Conservation (phyloP, 1,139 yeast genomes). For the Geotrichum histeridarum region DNA sequence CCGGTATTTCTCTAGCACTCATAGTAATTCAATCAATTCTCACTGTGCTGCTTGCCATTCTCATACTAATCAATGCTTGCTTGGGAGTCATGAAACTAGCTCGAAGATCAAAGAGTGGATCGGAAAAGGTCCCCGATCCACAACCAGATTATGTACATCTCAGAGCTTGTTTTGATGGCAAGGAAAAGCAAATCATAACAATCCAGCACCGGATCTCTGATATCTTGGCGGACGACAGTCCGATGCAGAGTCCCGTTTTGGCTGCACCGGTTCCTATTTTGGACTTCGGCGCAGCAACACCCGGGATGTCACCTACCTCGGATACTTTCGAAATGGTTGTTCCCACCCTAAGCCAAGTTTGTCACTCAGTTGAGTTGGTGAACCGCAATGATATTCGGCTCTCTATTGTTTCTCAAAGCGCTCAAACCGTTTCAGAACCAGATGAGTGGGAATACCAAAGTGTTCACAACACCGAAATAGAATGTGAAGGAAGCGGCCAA, state of each 20-base stretch:
- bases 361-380: neutral
- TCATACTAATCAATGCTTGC: conserved; percentile 24
- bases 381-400: neutral
- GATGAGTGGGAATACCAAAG: too few relatives aligned
- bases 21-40: conserved; percentile 32
- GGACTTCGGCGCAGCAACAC: too few relatives aligned
- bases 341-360: neutral
- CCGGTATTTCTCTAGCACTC: conserved; percentile 34
- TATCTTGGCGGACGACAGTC: too few relatives aligned
- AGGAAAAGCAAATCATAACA: too few relatives aligned
- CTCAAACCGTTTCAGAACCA: neutral
- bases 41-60: conserved; percentile 27
- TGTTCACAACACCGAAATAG: too few relatives aligned
- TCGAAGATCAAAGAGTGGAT: neutral
- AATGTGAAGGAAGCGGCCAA: too few relatives aligned
- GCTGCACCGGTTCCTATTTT: too few relatives aligned
- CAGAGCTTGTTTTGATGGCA: neutral
- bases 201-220: too few relatives aligned
- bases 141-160: neutral
- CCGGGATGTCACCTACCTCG: too few relatives aligned
- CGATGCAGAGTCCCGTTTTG: too few relatives aligned
- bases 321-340: neutral
- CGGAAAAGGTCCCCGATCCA: neutral
- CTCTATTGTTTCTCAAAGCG: neutral
- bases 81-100: conserved; percentile 14